Percentiles rank a stretch among this genome's conserved stretches.
These are phyloP conservation scores for Paracamarosporium sp. DNA, from an alignment of 2,329 filamentous ascomycete species.

Conservation along the genomic window DNA sequence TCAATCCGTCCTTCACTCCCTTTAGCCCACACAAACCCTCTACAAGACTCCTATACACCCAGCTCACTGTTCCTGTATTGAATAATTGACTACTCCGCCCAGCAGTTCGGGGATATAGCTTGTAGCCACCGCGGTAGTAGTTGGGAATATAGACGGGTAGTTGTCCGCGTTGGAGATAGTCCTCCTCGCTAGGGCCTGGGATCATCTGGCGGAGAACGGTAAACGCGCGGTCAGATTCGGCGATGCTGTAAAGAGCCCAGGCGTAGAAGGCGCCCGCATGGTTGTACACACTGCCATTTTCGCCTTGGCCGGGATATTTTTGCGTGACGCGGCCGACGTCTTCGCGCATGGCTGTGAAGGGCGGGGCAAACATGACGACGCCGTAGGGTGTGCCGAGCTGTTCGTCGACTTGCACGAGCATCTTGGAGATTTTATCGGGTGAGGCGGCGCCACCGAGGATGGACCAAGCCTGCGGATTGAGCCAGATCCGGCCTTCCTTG, in stretches of 20 bases:
- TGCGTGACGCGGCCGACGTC: conserved; percentile 66
- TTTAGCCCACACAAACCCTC: conserved; percentile 63
- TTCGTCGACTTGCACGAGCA: conserved; percentile 58
- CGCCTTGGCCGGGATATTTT: conserved; percentile 64
- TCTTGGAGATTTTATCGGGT: conserved; percentile 50
- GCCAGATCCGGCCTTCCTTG: conserved; percentile 63
- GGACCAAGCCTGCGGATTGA: conserved; percentile 64
- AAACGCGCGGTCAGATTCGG: conserved; percentile 59
- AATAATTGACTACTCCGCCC: conserved; percentile 65
- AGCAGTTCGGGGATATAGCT: conserved; percentile 56
- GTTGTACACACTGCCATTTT: conserved; percentile 66
- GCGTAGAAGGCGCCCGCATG: conserved; percentile 64
- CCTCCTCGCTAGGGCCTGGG: conserved; percentile 59
- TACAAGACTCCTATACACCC: conserved; percentile 63
- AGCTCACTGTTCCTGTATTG: conserved; percentile 65
- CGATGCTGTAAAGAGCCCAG: conserved; percentile 60
- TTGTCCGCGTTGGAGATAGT: conserved; percentile 62
- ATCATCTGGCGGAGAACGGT: conserved; percentile 61
- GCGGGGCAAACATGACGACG: conserved; percentile 63
- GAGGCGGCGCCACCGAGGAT: conserved; percentile 62
- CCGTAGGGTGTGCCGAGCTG: conserved; percentile 63
- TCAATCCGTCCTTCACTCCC: conserved; percentile 57
- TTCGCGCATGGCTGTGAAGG: conserved; percentile 63
- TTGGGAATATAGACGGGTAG: conserved; percentile 65
- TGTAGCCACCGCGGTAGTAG: conserved; percentile 63